A percentile compares a stretch with the other conserved stretches of the same genome.
phyloP scores from a whole-genome alignment of 1,284 basidiomycete species.

The Sanghuangporus weigelae region DNA sequence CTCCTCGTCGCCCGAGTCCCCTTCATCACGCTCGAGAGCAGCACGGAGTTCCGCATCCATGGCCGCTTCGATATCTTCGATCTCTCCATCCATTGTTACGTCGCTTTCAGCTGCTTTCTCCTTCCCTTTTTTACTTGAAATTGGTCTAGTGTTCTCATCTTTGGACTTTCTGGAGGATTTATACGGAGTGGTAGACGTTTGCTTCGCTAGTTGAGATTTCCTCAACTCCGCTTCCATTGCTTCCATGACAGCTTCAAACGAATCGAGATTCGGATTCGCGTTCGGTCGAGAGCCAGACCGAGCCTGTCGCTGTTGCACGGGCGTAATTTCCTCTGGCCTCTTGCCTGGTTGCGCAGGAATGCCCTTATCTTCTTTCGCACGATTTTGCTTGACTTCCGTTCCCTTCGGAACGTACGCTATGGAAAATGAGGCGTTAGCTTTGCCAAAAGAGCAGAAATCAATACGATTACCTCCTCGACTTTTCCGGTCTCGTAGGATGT shows the following conservation, averaged over 20 bases:
- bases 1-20: conserved; percentile 43
- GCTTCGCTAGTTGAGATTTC: conserved; percentile 32
- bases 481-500: conserved; percentile 72
- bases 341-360: neutral
- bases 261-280: conserved; percentile 70
- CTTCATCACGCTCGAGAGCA: conserved; percentile 54
- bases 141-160: conserved; percentile 1
- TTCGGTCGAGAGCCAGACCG: conserved; percentile 33
- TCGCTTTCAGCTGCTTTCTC: conserved; percentile 31
- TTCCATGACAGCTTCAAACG: conserved; percentile 92
- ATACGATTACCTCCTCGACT: conserved; percentile 64
- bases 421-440: neutral
- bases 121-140: conserved; percentile 27
- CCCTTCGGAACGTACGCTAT: conserved; percentile 62
- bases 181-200: conserved; percentile 14
- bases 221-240: conserved; percentile 86
- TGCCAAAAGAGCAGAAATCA: neutral
- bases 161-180: conserved; percentile 8
- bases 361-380: neutral
- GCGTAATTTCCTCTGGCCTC: neutral
- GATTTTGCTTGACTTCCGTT: neutral
- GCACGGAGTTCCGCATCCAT: conserved; percentile 84
- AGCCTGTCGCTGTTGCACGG: conserved; percentile 14
- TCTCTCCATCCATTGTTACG: conserved; percentile 33
- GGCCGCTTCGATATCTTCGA: conserved; percentile 63